A percentile compares a stretch with the other conserved stretches of the same genome.
Conservation (phyloP, 306 rosid species). For the Vigna trinervia region DNA sequence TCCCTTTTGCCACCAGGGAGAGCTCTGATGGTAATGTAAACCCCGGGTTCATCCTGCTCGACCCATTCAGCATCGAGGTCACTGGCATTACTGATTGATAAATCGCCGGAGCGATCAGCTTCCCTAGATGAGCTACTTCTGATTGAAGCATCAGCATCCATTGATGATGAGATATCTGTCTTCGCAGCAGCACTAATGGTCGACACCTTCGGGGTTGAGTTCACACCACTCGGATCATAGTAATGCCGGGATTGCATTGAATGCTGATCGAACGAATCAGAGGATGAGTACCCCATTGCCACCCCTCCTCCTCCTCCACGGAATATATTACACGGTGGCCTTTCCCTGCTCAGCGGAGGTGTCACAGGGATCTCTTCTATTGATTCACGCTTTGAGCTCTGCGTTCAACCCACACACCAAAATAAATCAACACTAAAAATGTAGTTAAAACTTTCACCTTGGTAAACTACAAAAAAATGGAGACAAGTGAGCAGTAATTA, state of each 20-base stretch:
- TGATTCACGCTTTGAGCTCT: slow-evolving; percentile 68
- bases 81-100: slow-evolving; percentile 66
- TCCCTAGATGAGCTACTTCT: slow-evolving; percentile 71
- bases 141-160: slow-evolving; percentile 67
- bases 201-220: slow-evolving; percentile 68
- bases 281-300: slow-evolving; percentile 67
- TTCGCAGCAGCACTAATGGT: slow-evolving; percentile 67
- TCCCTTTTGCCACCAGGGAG: slow-evolving; percentile 66
- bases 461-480: background rate
- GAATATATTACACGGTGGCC: slow-evolving; percentile 57
- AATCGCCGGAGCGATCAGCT: slow-evolving; percentile 62
- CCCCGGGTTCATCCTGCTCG: slow-evolving; percentile 72
- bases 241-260: slow-evolving; percentile 58
- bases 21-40: slow-evolving; percentile 65
- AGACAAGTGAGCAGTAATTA: background rate
- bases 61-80: slow-evolving; percentile 68
- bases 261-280: slow-evolving; percentile 61
- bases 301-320: slow-evolving; percentile 63
- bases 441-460: background rate
- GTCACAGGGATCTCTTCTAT: slow-evolving; percentile 63
- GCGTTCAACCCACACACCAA: slow-evolving; percentile 27
- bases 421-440: slow-evolving; percentile 6
- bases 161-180: slow-evolving; percentile 68
- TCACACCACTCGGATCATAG: slow-evolving; percentile 48
- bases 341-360: slow-evolving; percentile 58